A percentile compares a stretch with the other conserved stretches of the same genome.
Evolutionary conservation across 2,329 filamentous ascomycete genomes (phyloP).

Genomic region (Cladophialophora yegresii): DNA sequence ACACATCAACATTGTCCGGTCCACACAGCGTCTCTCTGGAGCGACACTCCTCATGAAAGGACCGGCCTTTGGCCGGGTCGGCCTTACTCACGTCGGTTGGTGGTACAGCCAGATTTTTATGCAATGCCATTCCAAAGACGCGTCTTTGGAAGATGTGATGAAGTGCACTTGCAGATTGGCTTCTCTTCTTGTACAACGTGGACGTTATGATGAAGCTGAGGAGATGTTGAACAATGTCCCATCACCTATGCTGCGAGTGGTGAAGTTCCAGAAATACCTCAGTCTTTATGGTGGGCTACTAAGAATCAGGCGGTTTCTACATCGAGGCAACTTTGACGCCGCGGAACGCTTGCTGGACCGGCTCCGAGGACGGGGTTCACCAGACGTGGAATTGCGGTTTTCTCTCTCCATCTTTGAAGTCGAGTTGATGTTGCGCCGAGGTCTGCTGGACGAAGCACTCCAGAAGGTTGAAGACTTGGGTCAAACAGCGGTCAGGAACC

Average conservation of each 20-base stretch:
- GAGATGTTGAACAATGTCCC: slow-evolving; percentile 62
- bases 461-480: slow-evolving; percentile 56
- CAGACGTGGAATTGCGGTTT: slow-evolving; percentile 62
- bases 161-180: slow-evolving; percentile 72
- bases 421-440: slow-evolving; percentile 59
- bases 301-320: slow-evolving; percentile 47
- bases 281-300: slow-evolving; percentile 48
- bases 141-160: slow-evolving; percentile 74
- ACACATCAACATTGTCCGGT: slow-evolving; percentile 75
- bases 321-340: slow-evolving; percentile 57
- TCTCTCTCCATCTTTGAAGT: slow-evolving; percentile 62
- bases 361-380: slow-evolving; percentile 55
- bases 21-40: slow-evolving; percentile 71
- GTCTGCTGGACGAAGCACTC: slow-evolving; percentile 57
- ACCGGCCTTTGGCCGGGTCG: slow-evolving; percentile 74
- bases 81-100: slow-evolving; percentile 56
- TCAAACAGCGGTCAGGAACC: slow-evolving; percentile 49
- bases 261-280: slow-evolving; percentile 70
- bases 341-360: slow-evolving; percentile 60
- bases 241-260: slow-evolving; percentile 64
- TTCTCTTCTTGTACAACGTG: slow-evolving; percentile 64
- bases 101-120: slow-evolving; percentile 72
- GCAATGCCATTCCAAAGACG: slow-evolving; percentile 66
- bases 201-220: slow-evolving; percentile 70
- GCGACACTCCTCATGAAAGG: slow-evolving; percentile 72